Percentiles rank a stretch among this genome's conserved stretches.
These are phyloP conservation scores for Lepidium campestre DNA, from an alignment of 441 rosid genomes.

Conservation along the genomic window DNA sequence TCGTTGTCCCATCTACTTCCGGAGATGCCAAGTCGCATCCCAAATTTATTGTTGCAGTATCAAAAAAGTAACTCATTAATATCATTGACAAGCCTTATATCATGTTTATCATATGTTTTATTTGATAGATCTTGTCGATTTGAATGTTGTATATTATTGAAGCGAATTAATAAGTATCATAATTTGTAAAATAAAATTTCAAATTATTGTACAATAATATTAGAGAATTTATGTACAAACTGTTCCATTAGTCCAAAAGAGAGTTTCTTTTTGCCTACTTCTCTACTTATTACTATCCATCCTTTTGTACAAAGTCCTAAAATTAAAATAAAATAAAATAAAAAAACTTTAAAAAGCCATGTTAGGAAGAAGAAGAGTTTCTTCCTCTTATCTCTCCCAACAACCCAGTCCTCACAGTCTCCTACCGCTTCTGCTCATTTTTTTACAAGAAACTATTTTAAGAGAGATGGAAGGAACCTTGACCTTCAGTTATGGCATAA, in stretches of 20 bases:
- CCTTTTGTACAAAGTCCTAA: constrained; percentile 24
- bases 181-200: too few relatives aligned
- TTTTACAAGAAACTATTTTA: constrained; percentile 28
- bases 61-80: neutral
- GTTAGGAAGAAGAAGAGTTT: constrained; percentile 10
- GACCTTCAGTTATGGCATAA: constrained; percentile 95
- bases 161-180: too few relatives aligned
- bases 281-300: constrained; percentile 12
- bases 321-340: neutral
- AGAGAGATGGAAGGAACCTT: constrained; percentile 96
- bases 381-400: constrained; percentile 13
- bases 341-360: neutral
- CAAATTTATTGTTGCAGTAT: constrained; percentile 16
- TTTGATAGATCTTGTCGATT: too few relatives aligned
- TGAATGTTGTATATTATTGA: too few relatives aligned
- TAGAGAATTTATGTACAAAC: neutral
- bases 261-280: constrained; percentile 1
- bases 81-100: neutral
- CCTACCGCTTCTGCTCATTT: constrained; percentile 15
- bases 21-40: constrained; percentile 11
- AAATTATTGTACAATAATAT: constrained; percentile 1
- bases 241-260: neutral
- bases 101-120: neutral
- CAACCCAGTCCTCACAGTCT: constrained; percentile 2
- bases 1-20: constrained; percentile 30